phyloP scores from a whole-genome alignment of 192 early-diverging fungal species.

The Spinellus fusiger region DNA sequence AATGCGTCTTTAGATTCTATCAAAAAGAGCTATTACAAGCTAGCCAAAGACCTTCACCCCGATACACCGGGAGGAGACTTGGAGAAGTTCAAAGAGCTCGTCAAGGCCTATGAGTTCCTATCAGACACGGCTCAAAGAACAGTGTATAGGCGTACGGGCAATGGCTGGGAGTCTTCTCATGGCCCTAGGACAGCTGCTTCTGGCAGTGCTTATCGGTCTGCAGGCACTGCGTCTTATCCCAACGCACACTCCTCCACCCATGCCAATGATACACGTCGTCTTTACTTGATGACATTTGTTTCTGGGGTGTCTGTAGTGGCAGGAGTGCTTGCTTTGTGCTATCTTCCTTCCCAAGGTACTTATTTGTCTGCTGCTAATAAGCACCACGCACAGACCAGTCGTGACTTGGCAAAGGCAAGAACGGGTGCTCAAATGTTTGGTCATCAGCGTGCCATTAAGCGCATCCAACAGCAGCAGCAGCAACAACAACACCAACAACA shows the following conservation, averaged over 20 bases:
- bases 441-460: constrained; percentile 9
- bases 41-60: constrained; percentile 29
- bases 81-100: constrained; percentile 23
- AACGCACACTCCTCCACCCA: constrained; percentile 2
- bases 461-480: constrained; percentile 6
- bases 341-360: neutral
- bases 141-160: constrained; percentile 10
- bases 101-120: constrained; percentile 31
- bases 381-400: constrained; percentile 20
- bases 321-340: neutral
- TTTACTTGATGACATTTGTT: too few species aligned
- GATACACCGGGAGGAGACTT: constrained; percentile 18
- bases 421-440: constrained; percentile 19
- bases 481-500: neutral
- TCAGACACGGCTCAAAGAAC: constrained; percentile 3
- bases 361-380: constrained; percentile 14
- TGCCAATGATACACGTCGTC: neutral
- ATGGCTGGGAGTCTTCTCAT: constrained; percentile 34
- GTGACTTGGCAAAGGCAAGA: constrained; percentile 20
- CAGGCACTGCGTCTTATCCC: constrained; percentile 1
- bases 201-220: neutral
- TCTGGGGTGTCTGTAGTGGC: constrained; percentile 15
- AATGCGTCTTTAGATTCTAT: constrained; percentile 16
- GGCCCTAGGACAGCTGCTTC: neutral
- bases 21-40: constrained; percentile 30